Percentiles rank a stretch among this genome's conserved stretches.
phyloP scores from a whole-genome alignment of 345 rosid genomes.

The Streptanthus diversifolius region DNA sequence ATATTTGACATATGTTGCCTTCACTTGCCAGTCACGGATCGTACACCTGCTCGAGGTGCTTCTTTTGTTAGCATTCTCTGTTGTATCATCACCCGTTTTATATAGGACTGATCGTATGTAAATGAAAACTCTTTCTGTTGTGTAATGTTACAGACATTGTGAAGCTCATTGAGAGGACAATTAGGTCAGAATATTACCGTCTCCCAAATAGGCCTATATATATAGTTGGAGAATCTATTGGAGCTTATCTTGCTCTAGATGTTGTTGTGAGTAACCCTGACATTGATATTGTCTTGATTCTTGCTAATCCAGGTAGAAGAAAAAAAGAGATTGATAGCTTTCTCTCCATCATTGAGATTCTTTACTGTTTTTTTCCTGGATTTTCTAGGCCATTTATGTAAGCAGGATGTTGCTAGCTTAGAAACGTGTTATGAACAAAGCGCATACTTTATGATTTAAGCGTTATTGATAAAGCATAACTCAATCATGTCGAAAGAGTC shows the following conservation, averaged over 20 bases:
- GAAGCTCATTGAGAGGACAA: slow-evolving; percentile 49
- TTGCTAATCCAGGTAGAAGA: slow-evolving; percentile 77
- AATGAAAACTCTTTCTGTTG: not conserved
- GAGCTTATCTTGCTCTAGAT: slow-evolving; percentile 47
- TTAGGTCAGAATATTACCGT: slow-evolving; percentile 39
- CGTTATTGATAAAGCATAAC: too few relatives aligned
- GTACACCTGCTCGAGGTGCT: slow-evolving; percentile 52
- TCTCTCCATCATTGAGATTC: not conserved
- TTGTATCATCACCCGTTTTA: not conserved
- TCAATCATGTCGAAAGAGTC: too few relatives aligned
- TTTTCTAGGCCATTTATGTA: too few relatives aligned
- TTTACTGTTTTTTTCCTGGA: not conserved
- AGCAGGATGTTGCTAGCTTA: too few relatives aligned
- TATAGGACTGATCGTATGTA: not conserved
- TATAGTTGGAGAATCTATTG: slow-evolving; percentile 51
- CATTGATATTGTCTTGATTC: slow-evolving; percentile 47
- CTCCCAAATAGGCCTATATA: slow-evolving; percentile 53
- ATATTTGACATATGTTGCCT: slow-evolving; percentile 65
- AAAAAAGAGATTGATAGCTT: not conserved
- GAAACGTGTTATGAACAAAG: too few relatives aligned
- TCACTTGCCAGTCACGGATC: slow-evolving; percentile 60
- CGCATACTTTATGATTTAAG: too few relatives aligned
- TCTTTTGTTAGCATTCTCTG: not conserved
- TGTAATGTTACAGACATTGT: slow-evolving; percentile 42
- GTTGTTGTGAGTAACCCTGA: slow-evolving; percentile 60